phyloP scores from a whole-genome alignment of 2,329 filamentous ascomycete species.

The Fusarium mangiferae region DNA sequence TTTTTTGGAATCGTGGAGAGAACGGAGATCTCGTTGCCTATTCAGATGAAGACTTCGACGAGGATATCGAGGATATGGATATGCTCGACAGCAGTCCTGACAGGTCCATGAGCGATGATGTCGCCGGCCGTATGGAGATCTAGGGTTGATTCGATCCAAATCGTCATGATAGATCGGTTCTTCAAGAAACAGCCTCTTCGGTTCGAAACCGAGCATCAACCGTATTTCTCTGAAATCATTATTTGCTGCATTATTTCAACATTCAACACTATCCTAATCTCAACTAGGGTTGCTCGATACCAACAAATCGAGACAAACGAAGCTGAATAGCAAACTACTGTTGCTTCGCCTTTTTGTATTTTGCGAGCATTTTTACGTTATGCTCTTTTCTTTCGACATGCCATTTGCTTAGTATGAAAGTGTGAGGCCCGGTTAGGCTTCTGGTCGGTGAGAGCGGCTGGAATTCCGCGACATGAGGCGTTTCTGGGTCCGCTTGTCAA shows the following conservation, averaged over 20 bases:
- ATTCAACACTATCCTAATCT: slow-evolving; percentile 28
- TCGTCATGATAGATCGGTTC: background rate
- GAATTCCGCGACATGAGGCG: slow-evolving; percentile 43
- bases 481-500: slow-evolving; percentile 29
- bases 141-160: slow-evolving; percentile 47
- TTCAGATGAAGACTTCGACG: slow-evolving; percentile 62
- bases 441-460: slow-evolving; percentile 54
- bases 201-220: background rate
- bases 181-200: slow-evolving; percentile 6
- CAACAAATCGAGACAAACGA: background rate
- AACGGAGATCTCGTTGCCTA: slow-evolving; percentile 67
- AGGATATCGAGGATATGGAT: slow-evolving; percentile 57
- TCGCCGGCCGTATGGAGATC: slow-evolving; percentile 71
- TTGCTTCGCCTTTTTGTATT: slow-evolving; percentile 17
- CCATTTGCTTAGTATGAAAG: slow-evolving; percentile 35
- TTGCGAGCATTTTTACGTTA: slow-evolving; percentile 3
- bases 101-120: slow-evolving; percentile 70
- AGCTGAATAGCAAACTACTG: slow-evolving; percentile 19
- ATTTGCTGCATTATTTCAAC: slow-evolving; percentile 28
- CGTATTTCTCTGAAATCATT: slow-evolving; percentile 8
- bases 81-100: slow-evolving; percentile 56
- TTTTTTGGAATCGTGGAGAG: slow-evolving; percentile 68
- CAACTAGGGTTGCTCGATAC: slow-evolving; percentile 8
- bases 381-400: slow-evolving; percentile 19
- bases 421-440: slow-evolving; percentile 46